These are phyloP conservation scores for Fusarium chlamydosporum DNA, from an alignment of 2,329 filamentous ascomycete genomes.

Conservation along the genomic window DNA sequence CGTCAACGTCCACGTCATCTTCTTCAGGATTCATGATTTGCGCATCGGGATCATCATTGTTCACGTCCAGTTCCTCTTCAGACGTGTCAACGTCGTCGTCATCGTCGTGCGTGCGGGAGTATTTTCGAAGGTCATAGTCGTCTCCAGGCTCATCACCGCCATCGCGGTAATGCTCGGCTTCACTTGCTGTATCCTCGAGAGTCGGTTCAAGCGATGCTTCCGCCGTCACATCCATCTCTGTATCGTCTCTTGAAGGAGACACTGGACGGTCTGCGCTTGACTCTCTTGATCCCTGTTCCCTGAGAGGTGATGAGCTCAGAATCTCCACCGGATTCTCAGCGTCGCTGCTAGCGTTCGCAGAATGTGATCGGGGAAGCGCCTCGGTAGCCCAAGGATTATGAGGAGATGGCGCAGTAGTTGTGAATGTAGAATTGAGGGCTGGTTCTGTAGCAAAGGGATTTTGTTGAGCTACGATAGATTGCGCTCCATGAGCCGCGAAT, in stretches of 20 bases:
- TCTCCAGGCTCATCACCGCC: constrained; percentile 52
- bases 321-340: constrained; percentile 46
- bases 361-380: constrained; percentile 20
- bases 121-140: constrained; percentile 55
- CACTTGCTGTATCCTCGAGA: constrained; percentile 34
- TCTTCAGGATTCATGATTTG: constrained; percentile 43
- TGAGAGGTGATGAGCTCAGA: constrained; percentile 42
- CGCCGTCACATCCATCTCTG: constrained; percentile 8
- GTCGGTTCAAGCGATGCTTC: constrained; percentile 22
- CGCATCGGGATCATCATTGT: constrained; percentile 48
- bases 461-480: constrained; percentile 1
- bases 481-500: constrained; percentile 28
- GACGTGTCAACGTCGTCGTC: constrained; percentile 53
- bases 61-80: constrained; percentile 51
- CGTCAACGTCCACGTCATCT: constrained; percentile 49
- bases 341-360: constrained; percentile 31
- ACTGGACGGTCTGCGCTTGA: constrained; percentile 19
- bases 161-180: constrained; percentile 46
- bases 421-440: constrained; percentile 29
- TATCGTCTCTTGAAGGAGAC: constrained; percentile 21
- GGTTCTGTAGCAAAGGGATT: constrained; percentile 29
- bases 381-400: constrained; percentile 31
- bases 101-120: constrained; percentile 53
- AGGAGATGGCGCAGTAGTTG: constrained; percentile 14
- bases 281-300: constrained; percentile 30